These are phyloP conservation scores for Hypericum perforatum DNA, from an alignment of 345 rosid genomes.

Conservation along the genomic window DNA sequence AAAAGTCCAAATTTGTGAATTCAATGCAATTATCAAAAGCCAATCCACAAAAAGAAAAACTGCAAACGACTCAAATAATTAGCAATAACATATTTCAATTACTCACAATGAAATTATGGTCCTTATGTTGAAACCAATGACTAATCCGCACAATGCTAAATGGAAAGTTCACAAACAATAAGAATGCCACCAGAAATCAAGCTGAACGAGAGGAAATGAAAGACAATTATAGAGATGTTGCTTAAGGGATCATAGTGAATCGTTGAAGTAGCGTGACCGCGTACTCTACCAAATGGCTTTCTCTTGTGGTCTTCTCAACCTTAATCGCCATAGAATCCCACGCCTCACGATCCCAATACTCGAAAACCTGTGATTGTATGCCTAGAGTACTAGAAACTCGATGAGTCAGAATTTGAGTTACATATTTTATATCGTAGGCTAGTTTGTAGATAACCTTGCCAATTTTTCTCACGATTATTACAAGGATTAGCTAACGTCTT, in stretches of 20 bases:
- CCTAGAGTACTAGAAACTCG: constrained; percentile 69
- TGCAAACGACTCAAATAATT: constrained; percentile 4
- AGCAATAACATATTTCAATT: constrained; percentile 17
- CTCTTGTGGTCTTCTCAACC: constrained; percentile 47
- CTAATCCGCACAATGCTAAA: constrained; percentile 65
- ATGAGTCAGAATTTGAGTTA: constrained; percentile 46
- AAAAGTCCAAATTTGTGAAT: too few relatives aligned
- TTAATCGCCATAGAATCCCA: constrained; percentile 60
- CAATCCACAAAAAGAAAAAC: neutral
- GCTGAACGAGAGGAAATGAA: too few relatives aligned
- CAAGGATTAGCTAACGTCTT: too few relatives aligned
- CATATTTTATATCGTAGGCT: constrained; percentile 38
- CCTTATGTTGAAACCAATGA: constrained; percentile 64
- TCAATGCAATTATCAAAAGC: too few relatives aligned
- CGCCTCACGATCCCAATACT: constrained; percentile 70
- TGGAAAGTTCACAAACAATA: constrained; percentile 4
- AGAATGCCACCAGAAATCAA: neutral
- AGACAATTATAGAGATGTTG: constrained; percentile 36
- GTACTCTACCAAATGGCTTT: constrained; percentile 64
- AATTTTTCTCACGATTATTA: constrained; percentile 73
- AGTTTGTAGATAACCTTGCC: constrained; percentile 75
- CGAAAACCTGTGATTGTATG: constrained; percentile 77
- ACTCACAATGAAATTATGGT: constrained; percentile 72
- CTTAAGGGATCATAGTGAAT: constrained; percentile 42
- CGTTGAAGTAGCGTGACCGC: constrained; percentile 58